A percentile compares a stretch with the other conserved stretches of the same genome.
phyloP scores from a whole-genome alignment of 257 asterid genomes.

The Fraxinus pennsylvanica region DNA sequence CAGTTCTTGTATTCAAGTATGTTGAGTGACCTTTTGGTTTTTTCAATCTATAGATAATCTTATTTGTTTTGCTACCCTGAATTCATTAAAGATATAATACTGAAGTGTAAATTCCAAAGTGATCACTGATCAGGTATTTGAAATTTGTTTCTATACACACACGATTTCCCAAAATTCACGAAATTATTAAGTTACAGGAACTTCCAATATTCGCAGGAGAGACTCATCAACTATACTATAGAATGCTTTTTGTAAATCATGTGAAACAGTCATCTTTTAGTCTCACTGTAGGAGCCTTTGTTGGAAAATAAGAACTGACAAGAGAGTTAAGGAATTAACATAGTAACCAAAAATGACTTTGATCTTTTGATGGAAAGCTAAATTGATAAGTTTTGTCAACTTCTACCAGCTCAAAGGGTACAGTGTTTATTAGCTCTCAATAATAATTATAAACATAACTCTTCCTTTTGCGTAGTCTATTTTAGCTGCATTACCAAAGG shows the following conservation, averaged over 20 bases:
- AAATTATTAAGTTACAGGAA: no score
- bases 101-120: background rate
- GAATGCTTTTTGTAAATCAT: background rate
- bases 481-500: background rate
- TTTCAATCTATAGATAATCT: constrained; percentile 19
- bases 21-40: constrained; percentile 28
- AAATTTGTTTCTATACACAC: background rate
- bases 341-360: background rate
- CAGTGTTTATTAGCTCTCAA: background rate
- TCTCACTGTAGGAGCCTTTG: background rate
- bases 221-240: no score
- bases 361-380: background rate
- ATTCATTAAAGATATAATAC: no score
- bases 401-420: background rate
- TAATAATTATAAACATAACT: no score
- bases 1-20: constrained; percentile 90
- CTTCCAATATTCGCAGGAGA: no score
- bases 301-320: background rate
- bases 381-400: background rate
- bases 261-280: background rate
- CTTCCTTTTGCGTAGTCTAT: background rate
- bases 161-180: background rate
- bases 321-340: background rate
- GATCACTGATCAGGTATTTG: background rate
- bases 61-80: background rate